Evolutionary conservation across 768 basidiomycete species (phyloP).

Genomic region (Lentinula detonsa): DNA sequence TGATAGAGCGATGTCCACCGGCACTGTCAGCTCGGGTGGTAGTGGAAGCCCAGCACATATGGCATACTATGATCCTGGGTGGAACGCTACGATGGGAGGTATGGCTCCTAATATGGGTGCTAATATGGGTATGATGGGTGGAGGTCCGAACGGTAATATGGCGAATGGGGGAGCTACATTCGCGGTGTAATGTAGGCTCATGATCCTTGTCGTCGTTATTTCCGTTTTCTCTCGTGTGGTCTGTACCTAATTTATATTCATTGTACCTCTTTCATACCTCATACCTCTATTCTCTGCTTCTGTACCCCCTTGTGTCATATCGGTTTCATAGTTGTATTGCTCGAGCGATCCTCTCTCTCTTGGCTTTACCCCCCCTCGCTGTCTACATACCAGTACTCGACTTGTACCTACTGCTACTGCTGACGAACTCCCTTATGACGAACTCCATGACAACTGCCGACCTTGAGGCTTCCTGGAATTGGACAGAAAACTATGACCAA

Average conservation of each 20-base stretch:
- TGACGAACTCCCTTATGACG: not conserved
- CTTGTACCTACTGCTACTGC: not conserved
- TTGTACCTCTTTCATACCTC: not conserved
- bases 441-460: too few relatives aligned
- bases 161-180: conserved; percentile 11
- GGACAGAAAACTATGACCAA: too few relatives aligned
- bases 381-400: not conserved
- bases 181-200: conserved; percentile 12
- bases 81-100: conserved; percentile 1
- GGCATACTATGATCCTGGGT: not conserved
- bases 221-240: not conserved
- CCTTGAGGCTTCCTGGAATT: too few relatives aligned
- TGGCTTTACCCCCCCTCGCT: not conserved
- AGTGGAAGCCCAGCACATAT: not conserved
- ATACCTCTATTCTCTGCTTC: not conserved
- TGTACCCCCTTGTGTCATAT: not conserved
- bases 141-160: conserved; percentile 10
- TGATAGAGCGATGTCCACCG: conserved; percentile 16
- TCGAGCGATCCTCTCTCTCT: not conserved
- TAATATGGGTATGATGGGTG: conserved; percentile 7
- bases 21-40: conserved; percentile 18
- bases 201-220: not conserved
- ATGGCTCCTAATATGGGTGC: conserved; percentile 7
- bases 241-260: not conserved
- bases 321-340: not conserved